Percentiles rank a stretch among this genome's conserved stretches.
phyloP scores from a whole-genome alignment of 2,329 filamentous ascomycete genomes.

The Epichloe festucae region DNA sequence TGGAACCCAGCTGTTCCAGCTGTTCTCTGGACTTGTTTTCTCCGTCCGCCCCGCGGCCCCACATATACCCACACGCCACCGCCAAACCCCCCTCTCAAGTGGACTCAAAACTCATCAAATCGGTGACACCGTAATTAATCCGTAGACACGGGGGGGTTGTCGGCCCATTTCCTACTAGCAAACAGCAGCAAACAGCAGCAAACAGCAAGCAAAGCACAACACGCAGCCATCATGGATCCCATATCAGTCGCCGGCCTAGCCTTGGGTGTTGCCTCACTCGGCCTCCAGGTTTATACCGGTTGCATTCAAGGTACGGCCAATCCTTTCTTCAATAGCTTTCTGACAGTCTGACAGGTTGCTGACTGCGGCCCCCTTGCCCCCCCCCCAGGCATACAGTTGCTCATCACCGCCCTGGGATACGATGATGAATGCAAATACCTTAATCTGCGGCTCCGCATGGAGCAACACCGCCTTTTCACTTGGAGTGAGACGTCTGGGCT shows the following conservation, averaged over 20 bases:
- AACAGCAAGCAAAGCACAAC: background rate
- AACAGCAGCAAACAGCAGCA: background rate
- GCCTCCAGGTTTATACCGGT: slow-evolving; percentile 32
- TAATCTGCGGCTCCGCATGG: slow-evolving; percentile 34
- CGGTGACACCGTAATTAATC: no score
- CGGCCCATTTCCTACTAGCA: background rate
- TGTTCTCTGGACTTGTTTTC: background rate
- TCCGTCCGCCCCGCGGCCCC: background rate
- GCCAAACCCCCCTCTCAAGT: background rate
- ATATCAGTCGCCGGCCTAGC: slow-evolving; percentile 29
- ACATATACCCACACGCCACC: background rate
- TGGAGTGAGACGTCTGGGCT: slow-evolving; percentile 37
- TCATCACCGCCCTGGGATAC: slow-evolving; percentile 33
- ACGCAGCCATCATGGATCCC: slow-evolving; percentile 25
- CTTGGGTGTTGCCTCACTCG: slow-evolving; percentile 31
- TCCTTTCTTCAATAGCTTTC: background rate
- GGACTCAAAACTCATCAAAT: no score
- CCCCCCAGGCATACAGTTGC: slow-evolving; percentile 26
- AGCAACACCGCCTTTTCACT: slow-evolving; percentile 35
- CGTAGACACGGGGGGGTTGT: no score
- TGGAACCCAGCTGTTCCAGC: no score
- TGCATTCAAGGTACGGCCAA: slow-evolving; percentile 27
- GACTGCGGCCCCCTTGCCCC: background rate
- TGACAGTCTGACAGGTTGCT: background rate
- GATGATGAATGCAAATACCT: slow-evolving; percentile 35